phyloP scores from a whole-genome alignment of 352 stramenopile species.

The Globisporangium abappressorium region DNA sequence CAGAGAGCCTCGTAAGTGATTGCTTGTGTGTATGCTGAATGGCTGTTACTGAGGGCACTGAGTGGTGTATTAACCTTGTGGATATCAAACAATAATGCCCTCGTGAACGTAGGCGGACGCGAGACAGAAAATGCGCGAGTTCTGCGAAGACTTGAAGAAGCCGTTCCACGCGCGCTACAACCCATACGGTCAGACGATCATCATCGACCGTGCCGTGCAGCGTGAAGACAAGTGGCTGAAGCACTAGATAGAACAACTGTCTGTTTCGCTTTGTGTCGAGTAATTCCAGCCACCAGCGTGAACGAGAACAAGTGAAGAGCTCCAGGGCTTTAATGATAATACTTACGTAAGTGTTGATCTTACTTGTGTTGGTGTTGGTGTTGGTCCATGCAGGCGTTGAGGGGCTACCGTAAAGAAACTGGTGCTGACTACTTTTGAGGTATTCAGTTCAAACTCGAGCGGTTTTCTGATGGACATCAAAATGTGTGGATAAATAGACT shows the following conservation, averaged over 20 bases:
- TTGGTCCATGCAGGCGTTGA: background rate
- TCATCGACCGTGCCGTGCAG: conserved; percentile 68
- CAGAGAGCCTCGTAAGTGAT: conserved; percentile 87
- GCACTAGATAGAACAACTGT: conserved; percentile 11
- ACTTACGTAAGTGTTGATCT: background rate
- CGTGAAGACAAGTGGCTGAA: conserved; percentile 57
- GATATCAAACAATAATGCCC: background rate
- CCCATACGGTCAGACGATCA: conserved; percentile 88
- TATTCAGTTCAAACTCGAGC: background rate
- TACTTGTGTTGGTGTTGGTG: background rate
- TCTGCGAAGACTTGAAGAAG: conserved; percentile 93
- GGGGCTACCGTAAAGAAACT: background rate
- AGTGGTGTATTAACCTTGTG: background rate
- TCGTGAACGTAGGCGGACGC: conserved; percentile 66
- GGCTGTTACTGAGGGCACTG: background rate
- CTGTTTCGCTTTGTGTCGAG: background rate
- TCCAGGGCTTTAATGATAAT: background rate
- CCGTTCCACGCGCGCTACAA: conserved; percentile 96
- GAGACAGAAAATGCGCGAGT: conserved; percentile 93
- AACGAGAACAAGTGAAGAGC: background rate
- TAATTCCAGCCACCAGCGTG: background rate
- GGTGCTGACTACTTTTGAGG: background rate
- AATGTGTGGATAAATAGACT: too few species aligned
- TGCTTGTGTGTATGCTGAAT: background rate
- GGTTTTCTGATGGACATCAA: too few species aligned